Percentiles rank a stretch among this genome's conserved stretches.
phyloP scores from a whole-genome alignment of 202 grass and related monocot species.

The Eragrostis tef region DNA sequence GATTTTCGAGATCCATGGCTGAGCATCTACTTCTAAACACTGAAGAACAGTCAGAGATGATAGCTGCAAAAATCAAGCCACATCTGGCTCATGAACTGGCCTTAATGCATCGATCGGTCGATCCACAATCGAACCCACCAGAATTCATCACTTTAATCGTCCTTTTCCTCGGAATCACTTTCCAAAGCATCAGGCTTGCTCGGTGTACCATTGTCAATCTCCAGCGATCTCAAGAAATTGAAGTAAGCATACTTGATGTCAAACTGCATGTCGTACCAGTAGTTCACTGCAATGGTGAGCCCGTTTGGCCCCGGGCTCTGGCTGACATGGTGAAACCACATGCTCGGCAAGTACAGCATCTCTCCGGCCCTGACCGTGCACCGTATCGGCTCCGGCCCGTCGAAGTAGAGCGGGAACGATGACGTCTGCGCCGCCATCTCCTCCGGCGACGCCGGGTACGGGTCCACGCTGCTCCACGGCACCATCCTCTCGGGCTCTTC shows the following conservation, averaged over 20 bases:
- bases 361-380: constrained; percentile 88
- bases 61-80: not conserved
- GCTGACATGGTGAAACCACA: constrained; percentile 98
- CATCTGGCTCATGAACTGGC: not conserved
- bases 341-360: constrained; percentile 93
- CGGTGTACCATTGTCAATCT: constrained; percentile 4
- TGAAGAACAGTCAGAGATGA: not conserved
- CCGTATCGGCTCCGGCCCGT: constrained; percentile 66
- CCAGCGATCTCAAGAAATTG: constrained; percentile 72
- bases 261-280: constrained; percentile 99
- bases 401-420: constrained; percentile 75
- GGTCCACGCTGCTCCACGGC: constrained; percentile 92
- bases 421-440: constrained; percentile 54
- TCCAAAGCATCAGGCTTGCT: not conserved
- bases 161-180: constrained; percentile 29
- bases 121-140: not conserved
- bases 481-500: constrained; percentile 66
- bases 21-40: not conserved
- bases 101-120: not conserved
- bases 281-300: constrained; percentile 89
- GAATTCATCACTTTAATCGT: not conserved
- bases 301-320: constrained; percentile 78
- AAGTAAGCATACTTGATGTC: constrained; percentile 97
- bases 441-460: constrained; percentile 63
- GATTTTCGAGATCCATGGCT: not conserved